These are phyloP conservation scores for Cryptococcus jaspeensis DNA, from an alignment of 1,284 basidiomycete genomes.

Conservation along the genomic window DNA sequence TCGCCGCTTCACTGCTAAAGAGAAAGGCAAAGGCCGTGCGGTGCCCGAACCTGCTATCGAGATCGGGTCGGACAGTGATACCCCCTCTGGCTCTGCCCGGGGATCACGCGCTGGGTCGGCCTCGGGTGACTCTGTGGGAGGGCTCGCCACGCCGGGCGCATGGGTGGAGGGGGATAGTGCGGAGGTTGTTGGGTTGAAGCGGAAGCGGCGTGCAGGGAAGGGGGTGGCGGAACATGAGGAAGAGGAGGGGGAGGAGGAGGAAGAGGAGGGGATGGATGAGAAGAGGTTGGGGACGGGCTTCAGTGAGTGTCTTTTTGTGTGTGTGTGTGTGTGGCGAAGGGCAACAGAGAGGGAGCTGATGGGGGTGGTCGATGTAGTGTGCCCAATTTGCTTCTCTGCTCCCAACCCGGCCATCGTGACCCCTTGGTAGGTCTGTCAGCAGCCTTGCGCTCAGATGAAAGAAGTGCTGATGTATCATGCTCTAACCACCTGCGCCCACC, in stretches of 20 bases:
- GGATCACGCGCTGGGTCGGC: too few relatives aligned
- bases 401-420: conserved; percentile 40
- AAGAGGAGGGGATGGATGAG: conserved; percentile 8
- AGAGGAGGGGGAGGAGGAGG: conserved; percentile 1
- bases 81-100: too few relatives aligned
- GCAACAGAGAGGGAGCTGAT: background rate
- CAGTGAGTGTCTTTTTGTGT: conserved; percentile 19
- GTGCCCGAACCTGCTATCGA: conserved; percentile 10
- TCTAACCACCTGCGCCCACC: background rate
- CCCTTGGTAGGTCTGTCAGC: conserved; percentile 30
- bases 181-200: conserved; percentile 7
- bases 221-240: background rate
- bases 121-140: too few relatives aligned
- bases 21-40: conserved; percentile 36
- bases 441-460: too few relatives aligned
- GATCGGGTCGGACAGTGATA: conserved; percentile 8
- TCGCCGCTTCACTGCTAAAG: conserved; percentile 26
- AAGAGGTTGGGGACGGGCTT: conserved; percentile 18
- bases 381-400: conserved; percentile 43
- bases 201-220: conserved; percentile 1
- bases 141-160: too few relatives aligned
- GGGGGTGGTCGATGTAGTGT: conserved; percentile 22
- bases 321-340: too few relatives aligned
- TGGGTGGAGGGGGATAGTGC: conserved; percentile 7
- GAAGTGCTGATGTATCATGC: too few relatives aligned